Evolutionary conservation across 176 grass and related monocot species (phyloP), one percentile per base, ranked within the genome.

Genomic region (Ampelocalamus luodianensis): DNA sequence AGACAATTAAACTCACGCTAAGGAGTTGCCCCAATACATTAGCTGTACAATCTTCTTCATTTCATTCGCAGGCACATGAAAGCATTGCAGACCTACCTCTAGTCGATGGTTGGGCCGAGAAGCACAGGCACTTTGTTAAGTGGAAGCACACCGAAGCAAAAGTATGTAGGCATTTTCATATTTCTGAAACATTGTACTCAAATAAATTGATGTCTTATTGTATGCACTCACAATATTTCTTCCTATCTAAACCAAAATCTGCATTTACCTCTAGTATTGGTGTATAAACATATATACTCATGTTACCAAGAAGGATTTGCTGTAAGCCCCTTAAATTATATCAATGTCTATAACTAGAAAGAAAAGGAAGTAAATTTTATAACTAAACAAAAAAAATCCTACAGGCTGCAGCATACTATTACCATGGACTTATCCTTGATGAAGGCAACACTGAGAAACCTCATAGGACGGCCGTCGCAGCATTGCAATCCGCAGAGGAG

Each of bases 391-490:
- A 48, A 71, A 34, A 34, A 34, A 72, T 74, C 59, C 26, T 20
- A 40, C 89, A 98, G 96, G 93, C 96, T 78, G 96, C 91, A 29
- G 96, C 93, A 10, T 95, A 98, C 63, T 98, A 98, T 76, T 98
- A 93, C 62, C 96, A 98, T 67, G 96, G 96, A 60, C 37, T 95
- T 15, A 98, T 98, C 87, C 78, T 98, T 40, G 96, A 98, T 38
- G 96, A 98, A 72, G 96, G 96, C 66, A 95, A 98, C 81, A 95
- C 80, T 3, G 96, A 98, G 83, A 98, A 98, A 90, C 92, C 83
- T 15, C 96, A 90, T 34, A 89, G 89, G 69, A 90, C 82, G 81
- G 91, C 93, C n/a, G 78, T 84, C 11, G 96, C 93, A 68, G 93
- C 96, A 46, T 68, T 95, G 12, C 87, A 93, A 70, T 92, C 96